These are phyloP conservation scores for Macrolepiota albuminosa DNA, from an alignment of 768 basidiomycete species.

Conservation along the genomic window DNA sequence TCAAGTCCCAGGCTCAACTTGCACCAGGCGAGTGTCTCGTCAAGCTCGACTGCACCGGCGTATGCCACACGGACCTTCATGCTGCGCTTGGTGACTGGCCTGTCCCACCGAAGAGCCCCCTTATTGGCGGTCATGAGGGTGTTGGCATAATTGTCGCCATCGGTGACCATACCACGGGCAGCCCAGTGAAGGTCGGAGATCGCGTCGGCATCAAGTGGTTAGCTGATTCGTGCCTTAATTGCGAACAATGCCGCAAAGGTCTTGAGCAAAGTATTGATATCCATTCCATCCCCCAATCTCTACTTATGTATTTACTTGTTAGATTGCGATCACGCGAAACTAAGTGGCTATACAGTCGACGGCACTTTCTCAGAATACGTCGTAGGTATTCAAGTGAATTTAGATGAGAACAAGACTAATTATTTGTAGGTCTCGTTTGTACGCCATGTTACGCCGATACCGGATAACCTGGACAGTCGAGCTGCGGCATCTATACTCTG, in stretches of 20 bases:
- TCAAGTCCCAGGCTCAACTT: conserved; percentile 51
- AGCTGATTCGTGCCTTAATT: conserved; percentile 66
- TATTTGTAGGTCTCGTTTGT: conserved; percentile 57
- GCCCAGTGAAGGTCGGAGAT: conserved; percentile 69
- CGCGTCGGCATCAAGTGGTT: conserved; percentile 85
- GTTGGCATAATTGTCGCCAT: conserved; percentile 81
- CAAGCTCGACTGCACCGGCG: conserved; percentile 72
- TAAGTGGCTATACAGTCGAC: conserved; percentile 70
- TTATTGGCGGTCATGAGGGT: conserved; percentile 84
- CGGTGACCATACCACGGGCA: conserved; percentile 52
- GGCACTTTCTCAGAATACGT: conserved; percentile 76
- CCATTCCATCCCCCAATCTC: background rate
- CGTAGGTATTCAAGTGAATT: conserved; percentile 26
- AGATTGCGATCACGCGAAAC: conserved; percentile 57
- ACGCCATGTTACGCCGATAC: conserved; percentile 75
- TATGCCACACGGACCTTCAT: conserved; percentile 87
- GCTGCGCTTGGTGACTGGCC: conserved; percentile 81
- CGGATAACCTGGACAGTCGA: conserved; percentile 57
- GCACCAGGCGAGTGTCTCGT: conserved; percentile 69
- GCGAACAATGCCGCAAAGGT: conserved; percentile 75
- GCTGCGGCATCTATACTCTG: conserved; percentile 75
- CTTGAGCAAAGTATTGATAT: conserved; percentile 62
- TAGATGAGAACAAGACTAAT: background rate
- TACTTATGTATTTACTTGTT: background rate
- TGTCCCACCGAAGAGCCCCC: conserved; percentile 51